These are phyloP conservation scores for Tagetes patula DNA, from an alignment of 129 eudicot species.

Conservation along the genomic window DNA sequence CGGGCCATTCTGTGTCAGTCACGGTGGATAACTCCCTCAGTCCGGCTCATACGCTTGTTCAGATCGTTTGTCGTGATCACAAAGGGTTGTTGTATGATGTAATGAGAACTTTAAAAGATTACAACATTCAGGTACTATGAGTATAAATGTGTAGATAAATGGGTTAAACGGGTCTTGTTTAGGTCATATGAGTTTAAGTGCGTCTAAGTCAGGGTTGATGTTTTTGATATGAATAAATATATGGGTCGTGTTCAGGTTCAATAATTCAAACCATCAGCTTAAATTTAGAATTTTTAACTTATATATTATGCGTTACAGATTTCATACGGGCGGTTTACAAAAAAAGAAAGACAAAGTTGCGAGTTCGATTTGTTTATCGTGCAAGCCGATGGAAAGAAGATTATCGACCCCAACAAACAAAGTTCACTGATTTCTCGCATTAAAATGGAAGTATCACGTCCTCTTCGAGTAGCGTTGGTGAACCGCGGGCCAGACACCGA, in stretches of 20 bases:
- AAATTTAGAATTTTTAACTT: neutral
- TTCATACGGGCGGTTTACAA: conserved; percentile 75
- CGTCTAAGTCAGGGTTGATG: too few relatives aligned
- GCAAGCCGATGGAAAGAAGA: conserved; percentile 81
- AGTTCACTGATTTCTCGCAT: conserved; percentile 58
- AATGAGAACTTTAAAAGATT: conserved; percentile 86
- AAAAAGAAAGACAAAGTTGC: conserved; percentile 48
- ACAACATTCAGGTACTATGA: conserved; percentile 64
- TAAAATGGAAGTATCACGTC: conserved; percentile 60
- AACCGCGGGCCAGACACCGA: conserved; percentile 92
- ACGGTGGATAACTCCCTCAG: conserved; percentile 81
- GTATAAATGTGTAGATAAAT: too few relatives aligned
- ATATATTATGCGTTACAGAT: conserved; percentile 22
- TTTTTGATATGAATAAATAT: neutral
- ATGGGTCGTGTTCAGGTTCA: neutral
- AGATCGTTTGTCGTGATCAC: conserved; percentile 79
- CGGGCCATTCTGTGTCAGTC: conserved; percentile 45
- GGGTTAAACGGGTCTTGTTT: too few relatives aligned
- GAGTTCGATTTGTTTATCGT: conserved; percentile 80
- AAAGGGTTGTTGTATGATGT: conserved; percentile 85
- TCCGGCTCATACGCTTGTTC: conserved; percentile 86
- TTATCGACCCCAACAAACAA: conserved; percentile 66
- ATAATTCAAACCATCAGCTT: too few relatives aligned
- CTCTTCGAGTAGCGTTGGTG: conserved; percentile 71
- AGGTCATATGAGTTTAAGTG: too few relatives aligned